Evolutionary conservation across 2,329 filamentous ascomycete species (phyloP).

Genomic region (Epichloe gansuensis): DNA sequence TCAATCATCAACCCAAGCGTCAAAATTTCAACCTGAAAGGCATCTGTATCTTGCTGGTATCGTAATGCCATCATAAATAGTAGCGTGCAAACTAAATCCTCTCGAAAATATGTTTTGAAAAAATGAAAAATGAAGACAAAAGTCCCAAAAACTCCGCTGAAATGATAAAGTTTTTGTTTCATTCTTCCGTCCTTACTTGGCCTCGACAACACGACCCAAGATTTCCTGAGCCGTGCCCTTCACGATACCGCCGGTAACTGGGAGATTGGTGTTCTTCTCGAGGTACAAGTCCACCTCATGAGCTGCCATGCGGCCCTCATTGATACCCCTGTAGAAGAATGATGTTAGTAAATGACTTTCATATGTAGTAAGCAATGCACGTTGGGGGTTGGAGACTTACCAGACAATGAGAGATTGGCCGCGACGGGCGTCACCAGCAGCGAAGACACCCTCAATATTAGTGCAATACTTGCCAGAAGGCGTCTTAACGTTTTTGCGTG

Average conservation of each 20-base stretch:
- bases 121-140: not conserved
- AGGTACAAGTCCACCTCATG: conserved; percentile 86
- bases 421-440: conserved; percentile 87
- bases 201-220: conserved; percentile 24
- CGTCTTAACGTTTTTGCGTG: conserved; percentile 94
- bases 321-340: conserved; percentile 60
- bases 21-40: not conserved
- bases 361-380: not conserved
- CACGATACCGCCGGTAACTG: conserved; percentile 85
- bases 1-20: not conserved
- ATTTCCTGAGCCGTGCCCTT: conserved; percentile 70
- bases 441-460: conserved; percentile 79
- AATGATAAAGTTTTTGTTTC: not conserved
- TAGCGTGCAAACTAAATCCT: not conserved
- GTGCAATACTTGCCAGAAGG: conserved; percentile 77
- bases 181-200: conserved; percentile 3
- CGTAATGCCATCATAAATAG: conserved; percentile 5
- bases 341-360: not conserved
- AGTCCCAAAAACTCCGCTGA: not conserved
- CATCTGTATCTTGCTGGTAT: conserved; percentile 8
- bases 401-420: conserved; percentile 95
- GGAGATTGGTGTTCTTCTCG: conserved; percentile 65
- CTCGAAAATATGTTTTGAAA: not conserved
- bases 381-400: conserved; percentile 36
- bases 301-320: conserved; percentile 86